Evolutionary conservation across 768 basidiomycete genomes (phyloP).

Genomic region (Cubamyces sp.): DNA sequence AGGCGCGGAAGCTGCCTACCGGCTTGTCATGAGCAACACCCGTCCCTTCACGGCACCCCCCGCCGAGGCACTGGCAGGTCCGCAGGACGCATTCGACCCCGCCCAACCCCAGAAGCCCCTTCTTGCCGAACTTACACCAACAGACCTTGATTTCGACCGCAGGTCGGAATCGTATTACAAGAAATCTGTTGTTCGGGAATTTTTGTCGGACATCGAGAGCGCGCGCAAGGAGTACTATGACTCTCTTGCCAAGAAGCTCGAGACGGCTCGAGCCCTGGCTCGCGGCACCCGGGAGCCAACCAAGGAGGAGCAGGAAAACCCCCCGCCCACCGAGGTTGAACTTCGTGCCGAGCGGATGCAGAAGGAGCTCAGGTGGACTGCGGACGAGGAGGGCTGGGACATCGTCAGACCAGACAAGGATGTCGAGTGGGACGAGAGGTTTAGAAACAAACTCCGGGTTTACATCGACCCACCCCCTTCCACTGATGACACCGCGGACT

Average conservation of each 20-base stretch:
- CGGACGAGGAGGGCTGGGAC: slow-evolving; percentile 79
- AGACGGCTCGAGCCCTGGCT: slow-evolving; percentile 74
- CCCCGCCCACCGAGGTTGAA: slow-evolving; percentile 88
- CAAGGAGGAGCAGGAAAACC: slow-evolving; percentile 75
- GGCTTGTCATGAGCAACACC: slow-evolving; percentile 62
- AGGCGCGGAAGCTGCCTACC: slow-evolving; percentile 83
- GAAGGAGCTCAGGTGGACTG: slow-evolving; percentile 87
- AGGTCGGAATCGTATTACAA: slow-evolving; percentile 71
- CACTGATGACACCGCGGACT: slow-evolving; percentile 11
- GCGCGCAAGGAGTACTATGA: slow-evolving; percentile 79
- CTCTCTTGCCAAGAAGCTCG: slow-evolving; percentile 65
- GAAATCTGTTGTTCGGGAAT: slow-evolving; percentile 55
- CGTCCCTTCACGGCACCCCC: slow-evolving; percentile 56
- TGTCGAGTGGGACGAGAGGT: slow-evolving; percentile 80
- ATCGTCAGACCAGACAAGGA: slow-evolving; percentile 65
- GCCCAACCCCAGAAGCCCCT: slow-evolving; percentile 28
- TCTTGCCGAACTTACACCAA: slow-evolving; percentile 28
- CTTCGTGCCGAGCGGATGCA: slow-evolving; percentile 84
- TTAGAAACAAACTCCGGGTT: slow-evolving; percentile 60
- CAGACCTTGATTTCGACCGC: slow-evolving; percentile 77
- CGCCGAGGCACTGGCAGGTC: slow-evolving; percentile 23
- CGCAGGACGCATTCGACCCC: slow-evolving; percentile 31
- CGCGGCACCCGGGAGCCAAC: slow-evolving; percentile 81
- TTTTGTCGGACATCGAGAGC: slow-evolving; percentile 59
- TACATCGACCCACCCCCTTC: slow-evolving; percentile 50